Percentiles rank a stretch among this genome's conserved stretches.
phyloP scores from a whole-genome alignment of 352 stramenopile species.

The Globisporangium recalcitrans region DNA sequence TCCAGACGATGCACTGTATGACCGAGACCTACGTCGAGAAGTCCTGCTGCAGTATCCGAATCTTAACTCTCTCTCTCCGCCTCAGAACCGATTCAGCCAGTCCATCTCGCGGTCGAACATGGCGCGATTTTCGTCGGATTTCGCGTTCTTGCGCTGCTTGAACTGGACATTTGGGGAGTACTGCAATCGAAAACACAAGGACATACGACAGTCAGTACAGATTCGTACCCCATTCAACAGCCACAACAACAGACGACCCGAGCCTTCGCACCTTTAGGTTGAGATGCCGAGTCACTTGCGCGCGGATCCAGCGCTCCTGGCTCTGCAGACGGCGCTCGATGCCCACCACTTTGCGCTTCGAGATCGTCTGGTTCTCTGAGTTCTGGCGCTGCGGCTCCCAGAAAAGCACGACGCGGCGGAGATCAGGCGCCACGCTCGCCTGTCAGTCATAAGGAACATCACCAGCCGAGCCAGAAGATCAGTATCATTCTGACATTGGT shows the following conservation, averaged over 20 bases:
- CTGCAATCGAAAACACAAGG: slow-evolving; percentile 17
- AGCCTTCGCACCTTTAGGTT: slow-evolving; percentile 61
- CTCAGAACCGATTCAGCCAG: slow-evolving; percentile 58
- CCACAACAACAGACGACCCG: background rate
- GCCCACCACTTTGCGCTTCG: slow-evolving; percentile 65
- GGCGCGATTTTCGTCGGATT: slow-evolving; percentile 51
- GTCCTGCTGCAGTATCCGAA: background rate
- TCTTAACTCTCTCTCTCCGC: too few species aligned
- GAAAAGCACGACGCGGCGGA: slow-evolving; percentile 59
- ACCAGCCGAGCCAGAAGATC: background rate
- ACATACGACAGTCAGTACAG: background rate
- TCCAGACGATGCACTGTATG: too few species aligned
- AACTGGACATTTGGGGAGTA: slow-evolving; percentile 78
- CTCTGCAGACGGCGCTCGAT: slow-evolving; percentile 58
- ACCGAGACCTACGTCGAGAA: background rate
- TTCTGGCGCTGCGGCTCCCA: slow-evolving; percentile 69
- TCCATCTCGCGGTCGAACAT: slow-evolving; percentile 77
- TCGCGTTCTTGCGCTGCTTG: slow-evolving; percentile 60
- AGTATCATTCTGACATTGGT: background rate
- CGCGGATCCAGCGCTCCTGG: slow-evolving; percentile 63
- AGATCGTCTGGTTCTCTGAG: slow-evolving; percentile 66
- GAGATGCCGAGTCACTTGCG: slow-evolving; percentile 64
- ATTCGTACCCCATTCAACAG: background rate
- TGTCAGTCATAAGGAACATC: slow-evolving; percentile 11
- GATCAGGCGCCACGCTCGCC: slow-evolving; percentile 63